Evolutionary conservation across 129 eudicot species (phyloP).

Genomic region (Flaveria robusta): DNA sequence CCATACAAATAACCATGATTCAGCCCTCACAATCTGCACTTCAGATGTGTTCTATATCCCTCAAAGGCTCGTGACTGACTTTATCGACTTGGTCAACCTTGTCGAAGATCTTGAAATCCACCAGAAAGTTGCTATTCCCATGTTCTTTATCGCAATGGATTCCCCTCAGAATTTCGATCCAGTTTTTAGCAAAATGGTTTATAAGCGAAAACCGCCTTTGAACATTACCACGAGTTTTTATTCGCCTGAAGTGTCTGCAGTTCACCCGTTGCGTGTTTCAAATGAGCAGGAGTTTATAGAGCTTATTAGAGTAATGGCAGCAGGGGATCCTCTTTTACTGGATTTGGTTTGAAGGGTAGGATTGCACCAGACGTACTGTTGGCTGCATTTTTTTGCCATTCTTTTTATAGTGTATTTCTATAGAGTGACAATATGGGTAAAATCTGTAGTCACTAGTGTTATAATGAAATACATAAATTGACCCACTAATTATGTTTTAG

Average conservation of each 20-base stretch:
- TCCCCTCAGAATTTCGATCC: constrained; percentile 74
- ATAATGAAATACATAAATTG: constrained; percentile 12
- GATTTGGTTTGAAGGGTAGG: constrained; percentile 64
- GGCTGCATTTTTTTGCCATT: constrained; percentile 49
- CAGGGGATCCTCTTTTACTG: constrained; percentile 90
- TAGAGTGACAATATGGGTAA: constrained; percentile 22
- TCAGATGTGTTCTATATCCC: constrained; percentile 89
- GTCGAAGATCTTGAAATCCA: constrained; percentile 79
- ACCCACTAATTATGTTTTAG: constrained; percentile 3
- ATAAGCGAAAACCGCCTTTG: constrained; percentile 55
- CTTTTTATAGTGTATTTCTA: constrained; percentile 31
- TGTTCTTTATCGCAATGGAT: constrained; percentile 84
- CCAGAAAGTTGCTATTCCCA: constrained; percentile 85
- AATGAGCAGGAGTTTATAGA: constrained; percentile 90
- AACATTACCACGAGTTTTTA: constrained; percentile 56
- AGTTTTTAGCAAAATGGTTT: constrained; percentile 59
- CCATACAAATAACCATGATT: constrained; percentile 44
- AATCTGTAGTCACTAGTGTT: constrained; percentile 20
- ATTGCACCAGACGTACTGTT: constrained; percentile 28
- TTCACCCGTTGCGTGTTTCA: constrained; percentile 73
- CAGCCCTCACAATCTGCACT: constrained; percentile 53
- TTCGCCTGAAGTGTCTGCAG: constrained; percentile 77
- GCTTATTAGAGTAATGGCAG: constrained; percentile 90
- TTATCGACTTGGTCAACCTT: constrained; percentile 66
- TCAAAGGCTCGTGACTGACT: constrained; percentile 57